Conservation (phyloP, 2,329 filamentous ascomycete genomes). For the Penicillium concentricum region DNA sequence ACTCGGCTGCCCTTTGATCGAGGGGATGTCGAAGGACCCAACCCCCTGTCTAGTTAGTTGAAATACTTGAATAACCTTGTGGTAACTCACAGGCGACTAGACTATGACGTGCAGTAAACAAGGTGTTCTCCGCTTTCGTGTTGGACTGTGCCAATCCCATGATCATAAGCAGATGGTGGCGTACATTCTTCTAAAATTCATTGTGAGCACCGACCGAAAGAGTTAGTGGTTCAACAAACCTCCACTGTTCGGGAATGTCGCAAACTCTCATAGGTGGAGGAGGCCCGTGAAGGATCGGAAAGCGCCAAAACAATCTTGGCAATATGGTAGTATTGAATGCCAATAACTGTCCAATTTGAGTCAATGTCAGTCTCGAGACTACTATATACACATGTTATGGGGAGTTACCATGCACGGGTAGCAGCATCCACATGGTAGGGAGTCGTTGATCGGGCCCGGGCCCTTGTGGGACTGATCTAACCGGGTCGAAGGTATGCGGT, state of each 20-base stretch:
- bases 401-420: constrained; percentile 30
- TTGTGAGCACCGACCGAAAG: not conserved
- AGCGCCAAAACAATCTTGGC: constrained; percentile 32
- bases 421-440: constrained; percentile 32
- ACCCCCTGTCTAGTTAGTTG: constrained; percentile 18
- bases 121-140: constrained; percentile 25
- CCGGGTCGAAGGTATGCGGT: constrained; percentile 28
- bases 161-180: constrained; percentile 23
- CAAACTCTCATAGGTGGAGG: constrained; percentile 20
- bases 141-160: constrained; percentile 29
- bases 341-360: constrained; percentile 26
- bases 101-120: constrained; percentile 29
- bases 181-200: constrained; percentile 20
- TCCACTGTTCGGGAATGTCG: constrained; percentile 23
- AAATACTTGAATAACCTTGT: not conserved
- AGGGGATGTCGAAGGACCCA: constrained; percentile 25
- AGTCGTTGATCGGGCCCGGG: constrained; percentile 22
- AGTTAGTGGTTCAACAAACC: constrained; percentile 6
- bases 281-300: constrained; percentile 10
- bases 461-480: constrained; percentile 23
- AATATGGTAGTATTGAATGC: constrained; percentile 37
- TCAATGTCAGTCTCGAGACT: not conserved
- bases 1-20: constrained; percentile 28
- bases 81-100: constrained; percentile 25
- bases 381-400: not conserved